Evolutionary conservation across 495 filamentous ascomycete species (phyloP), one percentile per base, ranked within the genome.

Genomic region (Penicillium canariense): DNA sequence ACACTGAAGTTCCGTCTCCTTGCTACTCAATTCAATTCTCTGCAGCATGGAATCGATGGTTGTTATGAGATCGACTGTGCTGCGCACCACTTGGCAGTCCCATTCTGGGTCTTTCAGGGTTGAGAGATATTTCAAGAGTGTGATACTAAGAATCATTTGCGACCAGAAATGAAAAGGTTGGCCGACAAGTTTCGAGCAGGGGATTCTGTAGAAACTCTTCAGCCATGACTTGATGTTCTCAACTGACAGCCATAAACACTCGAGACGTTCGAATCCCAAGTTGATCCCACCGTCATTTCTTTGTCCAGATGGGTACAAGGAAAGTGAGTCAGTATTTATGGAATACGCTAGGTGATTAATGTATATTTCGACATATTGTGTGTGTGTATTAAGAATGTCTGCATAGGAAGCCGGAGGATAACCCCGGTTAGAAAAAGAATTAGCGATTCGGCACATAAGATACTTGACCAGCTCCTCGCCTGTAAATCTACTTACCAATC

Each of bases 71-170:
- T 69, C 38, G 1, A 75, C 61, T 18, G 54, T 68, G 42, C 69
- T 65, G 18, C 62, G 65, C 31, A 73, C 68, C 10, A 61, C 68
- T 32, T 66, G 58, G 17, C 59, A 61, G 52, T 77, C 70, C 74
- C 76, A 77, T 1, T 56, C 69, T 39, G 72, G 71, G 42, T 77
- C 65, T 18, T 67, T 47, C 7, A 77, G 67, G 1, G 62, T 70
- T 1, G 72, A 74, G 1, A 77, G 65, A 5, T 68, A 61, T 35
- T 74, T 70, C 49, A 77, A 65, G 6, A 74, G 49, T 5, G 66
- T 67, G 18, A 73, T 35, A 46, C 54, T 66, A 7, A 61, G 69
- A 22, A 71, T 56, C 34, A 76, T 54, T 27, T 77, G 73, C 1
- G 64, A 66, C 67, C 65, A 76, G 30, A 70, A 69, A 17, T 65